A percentile compares a stretch with the other conserved stretches of the same genome.
These are phyloP conservation scores for Leccinum pellstonianum DNA, from an alignment of 768 basidiomycete genomes.

Conservation along the genomic window DNA sequence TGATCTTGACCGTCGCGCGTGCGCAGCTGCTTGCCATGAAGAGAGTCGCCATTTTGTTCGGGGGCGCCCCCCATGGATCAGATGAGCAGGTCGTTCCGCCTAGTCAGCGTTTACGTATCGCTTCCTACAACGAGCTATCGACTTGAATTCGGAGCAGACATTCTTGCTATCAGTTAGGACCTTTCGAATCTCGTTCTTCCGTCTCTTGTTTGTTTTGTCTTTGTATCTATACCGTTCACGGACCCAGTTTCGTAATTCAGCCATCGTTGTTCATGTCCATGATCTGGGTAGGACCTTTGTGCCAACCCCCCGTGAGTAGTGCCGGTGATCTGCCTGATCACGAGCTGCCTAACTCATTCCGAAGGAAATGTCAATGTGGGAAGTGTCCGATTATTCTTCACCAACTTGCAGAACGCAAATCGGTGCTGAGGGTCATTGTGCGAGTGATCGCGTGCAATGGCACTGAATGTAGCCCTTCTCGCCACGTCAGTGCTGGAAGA, in stretches of 20 bases:
- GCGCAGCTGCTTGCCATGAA: constrained; percentile 11
- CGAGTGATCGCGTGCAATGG: too few relatives aligned
- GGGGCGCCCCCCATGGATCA: constrained; percentile 8
- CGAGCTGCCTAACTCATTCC: too few relatives aligned
- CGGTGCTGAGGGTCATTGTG: too few relatives aligned
- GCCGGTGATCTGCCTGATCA: too few relatives aligned
- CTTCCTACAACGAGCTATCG: neutral
- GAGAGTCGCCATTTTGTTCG: constrained; percentile 10
- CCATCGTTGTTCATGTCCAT: neutral
- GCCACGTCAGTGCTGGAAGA: too few relatives aligned
- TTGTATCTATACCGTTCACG: neutral
- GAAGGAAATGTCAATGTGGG: too few relatives aligned
- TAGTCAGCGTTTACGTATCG: constrained; percentile 8
- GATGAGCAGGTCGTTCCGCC: constrained; percentile 8
- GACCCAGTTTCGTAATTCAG: neutral
- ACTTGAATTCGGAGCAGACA: neutral
- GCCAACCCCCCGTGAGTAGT: neutral
- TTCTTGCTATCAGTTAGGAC: neutral
- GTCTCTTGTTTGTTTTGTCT: neutral
- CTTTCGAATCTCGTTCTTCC: neutral
- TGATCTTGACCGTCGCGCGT: neutral
- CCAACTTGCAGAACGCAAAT: too few relatives aligned
- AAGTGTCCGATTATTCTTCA: too few relatives aligned
- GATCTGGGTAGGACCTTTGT: neutral
- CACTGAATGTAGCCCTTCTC: too few relatives aligned